These are phyloP conservation scores for Camptophora hylomeconis DNA, from an alignment of 2,329 filamentous ascomycete species.

Conservation along the genomic window DNA sequence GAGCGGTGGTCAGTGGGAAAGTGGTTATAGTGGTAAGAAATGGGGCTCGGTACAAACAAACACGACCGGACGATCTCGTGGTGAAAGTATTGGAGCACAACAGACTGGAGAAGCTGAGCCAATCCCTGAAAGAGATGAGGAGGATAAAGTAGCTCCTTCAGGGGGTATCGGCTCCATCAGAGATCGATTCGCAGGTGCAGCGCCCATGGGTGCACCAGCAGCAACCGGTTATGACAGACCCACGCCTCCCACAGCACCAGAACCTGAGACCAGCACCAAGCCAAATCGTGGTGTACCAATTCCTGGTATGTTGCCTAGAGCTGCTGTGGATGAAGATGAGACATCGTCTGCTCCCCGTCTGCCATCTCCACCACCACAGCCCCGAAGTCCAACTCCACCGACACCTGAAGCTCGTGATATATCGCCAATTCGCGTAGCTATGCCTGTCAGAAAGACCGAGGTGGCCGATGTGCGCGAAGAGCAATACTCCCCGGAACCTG, in stretches of 20 bases:
- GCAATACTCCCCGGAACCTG: constrained; percentile 25
- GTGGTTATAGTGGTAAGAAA: constrained; percentile 75
- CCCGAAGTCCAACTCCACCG: constrained; percentile 35
- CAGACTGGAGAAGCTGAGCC: constrained; percentile 43
- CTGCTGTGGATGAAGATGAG: constrained; percentile 32
- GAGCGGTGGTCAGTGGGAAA: constrained; percentile 77
- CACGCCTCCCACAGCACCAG: constrained; percentile 44
- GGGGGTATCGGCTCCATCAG: constrained; percentile 62
- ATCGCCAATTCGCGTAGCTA: constrained; percentile 74
- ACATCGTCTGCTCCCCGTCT: constrained; percentile 30
- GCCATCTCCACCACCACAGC: constrained; percentile 31
- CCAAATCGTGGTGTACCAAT: constrained; percentile 64
- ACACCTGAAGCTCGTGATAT: constrained; percentile 39
- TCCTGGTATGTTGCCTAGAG: constrained; percentile 57
- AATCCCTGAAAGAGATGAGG: constrained; percentile 33
- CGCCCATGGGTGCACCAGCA: constrained; percentile 51
- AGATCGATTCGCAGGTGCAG: constrained; percentile 69
- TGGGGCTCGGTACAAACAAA: constrained; percentile 76
- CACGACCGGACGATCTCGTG: constrained; percentile 51
- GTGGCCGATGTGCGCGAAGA: constrained; percentile 32
- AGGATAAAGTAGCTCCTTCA: constrained; percentile 41
- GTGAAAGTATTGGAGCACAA: constrained; percentile 45
- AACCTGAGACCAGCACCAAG: constrained; percentile 50
- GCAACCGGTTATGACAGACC: constrained; percentile 24
- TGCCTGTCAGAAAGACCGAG: constrained; percentile 56